A percentile compares a stretch with the other conserved stretches of the same genome.
Evolutionary conservation across 2,329 filamentous ascomycete species (phyloP).

Genomic region (Diaporthe citriasiana): DNA sequence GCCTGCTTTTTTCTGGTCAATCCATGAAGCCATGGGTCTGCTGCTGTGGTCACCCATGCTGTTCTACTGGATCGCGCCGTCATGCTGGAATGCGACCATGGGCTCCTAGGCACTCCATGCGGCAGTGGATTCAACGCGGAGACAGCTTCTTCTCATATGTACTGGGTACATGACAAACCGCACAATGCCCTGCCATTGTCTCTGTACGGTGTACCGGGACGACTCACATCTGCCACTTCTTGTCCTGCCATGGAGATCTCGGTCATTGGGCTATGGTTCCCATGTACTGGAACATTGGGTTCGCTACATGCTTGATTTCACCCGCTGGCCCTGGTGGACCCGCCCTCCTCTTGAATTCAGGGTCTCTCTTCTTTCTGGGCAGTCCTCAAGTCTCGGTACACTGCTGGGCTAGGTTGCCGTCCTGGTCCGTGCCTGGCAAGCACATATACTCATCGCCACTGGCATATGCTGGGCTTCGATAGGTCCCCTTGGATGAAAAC

Average conservation of each 20-base stretch:
- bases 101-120: constrained; percentile 6
- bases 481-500: neutral
- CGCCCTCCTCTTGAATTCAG: neutral
- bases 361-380: neutral
- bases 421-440: neutral
- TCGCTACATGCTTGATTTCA: constrained; percentile 21
- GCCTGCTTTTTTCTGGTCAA: neutral
- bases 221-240: neutral
- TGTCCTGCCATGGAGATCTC: neutral
- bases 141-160: constrained; percentile 3
- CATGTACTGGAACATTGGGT: constrained; percentile 19
- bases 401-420: neutral
- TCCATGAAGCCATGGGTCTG: neutral
- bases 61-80: neutral
- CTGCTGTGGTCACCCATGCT: constrained; percentile 1
- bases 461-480: neutral
- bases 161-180: constrained; percentile 11
- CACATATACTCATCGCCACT: neutral
- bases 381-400: constrained; percentile 15
- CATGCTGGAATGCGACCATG: neutral
- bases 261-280: constrained; percentile 12
- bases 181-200: neutral
- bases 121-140: constrained; percentile 16
- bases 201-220: neutral
- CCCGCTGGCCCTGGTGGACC: constrained; percentile 22